Percentiles rank a stretch among this genome's conserved stretches.
Evolutionary conservation across 768 basidiomycete genomes (phyloP).

Genomic region (Suillus lakei): DNA sequence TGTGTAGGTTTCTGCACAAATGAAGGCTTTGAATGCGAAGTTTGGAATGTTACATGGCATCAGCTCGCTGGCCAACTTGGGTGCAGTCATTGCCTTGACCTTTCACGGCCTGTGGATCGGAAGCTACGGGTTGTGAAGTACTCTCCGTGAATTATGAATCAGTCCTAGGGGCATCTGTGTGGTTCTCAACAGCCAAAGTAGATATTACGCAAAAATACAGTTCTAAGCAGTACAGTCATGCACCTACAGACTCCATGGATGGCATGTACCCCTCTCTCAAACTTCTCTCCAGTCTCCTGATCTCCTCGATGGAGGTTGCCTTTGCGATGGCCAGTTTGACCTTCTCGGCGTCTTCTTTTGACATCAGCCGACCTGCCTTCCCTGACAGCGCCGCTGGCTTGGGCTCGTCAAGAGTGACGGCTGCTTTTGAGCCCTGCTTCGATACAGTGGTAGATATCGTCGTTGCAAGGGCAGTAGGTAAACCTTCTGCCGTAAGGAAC

Average conservation of each 20-base stretch:
- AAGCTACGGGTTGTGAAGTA: constrained; percentile 42
- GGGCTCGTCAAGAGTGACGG: constrained; percentile 80
- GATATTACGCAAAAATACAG: constrained; percentile 38
- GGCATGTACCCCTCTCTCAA: constrained; percentile 86
- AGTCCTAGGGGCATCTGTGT: neutral
- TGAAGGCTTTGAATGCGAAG: constrained; percentile 69
- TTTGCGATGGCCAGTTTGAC: constrained; percentile 87
- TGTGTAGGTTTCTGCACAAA: constrained; percentile 62
- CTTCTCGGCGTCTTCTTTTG: constrained; percentile 87
- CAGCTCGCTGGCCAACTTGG: constrained; percentile 69
- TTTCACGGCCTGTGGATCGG: constrained; percentile 80
- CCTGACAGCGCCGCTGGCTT: constrained; percentile 56
- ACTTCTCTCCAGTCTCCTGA: constrained; percentile 80
- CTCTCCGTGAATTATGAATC: neutral
- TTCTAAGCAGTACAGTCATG: constrained; percentile 48
- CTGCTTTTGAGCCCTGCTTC: constrained; percentile 61
- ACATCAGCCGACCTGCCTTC: constrained; percentile 87
- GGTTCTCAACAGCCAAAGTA: constrained; percentile 6
- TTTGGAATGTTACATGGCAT: constrained; percentile 74
- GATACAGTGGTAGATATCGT: constrained; percentile 77
- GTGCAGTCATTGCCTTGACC: constrained; percentile 58
- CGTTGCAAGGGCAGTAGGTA: constrained; percentile 80
- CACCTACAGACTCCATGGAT: constrained; percentile 75
- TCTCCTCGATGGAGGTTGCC: constrained; percentile 91
- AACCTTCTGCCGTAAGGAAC: constrained; percentile 80